These are phyloP conservation scores for Acrocalymma vagum DNA, from an alignment of 2,329 filamentous ascomycete genomes.

Conservation along the genomic window DNA sequence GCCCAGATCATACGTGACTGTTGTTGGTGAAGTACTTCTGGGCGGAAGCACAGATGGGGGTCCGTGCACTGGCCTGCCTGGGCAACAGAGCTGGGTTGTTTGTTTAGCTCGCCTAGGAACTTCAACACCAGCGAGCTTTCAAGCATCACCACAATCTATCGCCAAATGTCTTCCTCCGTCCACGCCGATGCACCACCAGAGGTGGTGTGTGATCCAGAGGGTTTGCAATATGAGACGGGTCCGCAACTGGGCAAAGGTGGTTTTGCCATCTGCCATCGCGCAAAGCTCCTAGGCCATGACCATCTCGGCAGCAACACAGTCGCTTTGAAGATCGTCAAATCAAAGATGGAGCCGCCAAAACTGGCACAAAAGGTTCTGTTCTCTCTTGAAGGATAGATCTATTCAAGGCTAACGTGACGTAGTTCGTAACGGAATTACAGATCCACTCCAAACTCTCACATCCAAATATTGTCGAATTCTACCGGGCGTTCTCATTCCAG, in stretches of 20 bases:
- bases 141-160: conserved; percentile 33
- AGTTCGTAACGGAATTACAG: conserved; percentile 85
- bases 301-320: conserved; percentile 70
- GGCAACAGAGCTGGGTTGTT: conserved; percentile 24
- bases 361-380: conserved; percentile 80
- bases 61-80: conserved; percentile 6
- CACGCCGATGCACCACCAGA: conserved; percentile 61
- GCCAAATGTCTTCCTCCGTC: conserved; percentile 52
- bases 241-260: conserved; percentile 81
- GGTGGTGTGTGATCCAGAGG: conserved; percentile 73
- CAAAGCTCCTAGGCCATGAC: conserved; percentile 65
- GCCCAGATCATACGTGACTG: no score
- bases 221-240: conserved; percentile 77
- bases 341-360: conserved; percentile 78
- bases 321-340: conserved; percentile 85
- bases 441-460: conserved; percentile 99
- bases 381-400: neutral
- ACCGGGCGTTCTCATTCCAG: conserved; percentile 90
- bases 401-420: conserved; percentile 30
- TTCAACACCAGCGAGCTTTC: conserved; percentile 34
- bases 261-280: conserved; percentile 83
- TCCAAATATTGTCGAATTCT: conserved; percentile 93
- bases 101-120: conserved; percentile 21
- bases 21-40: no score
- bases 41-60: neutral